Percentiles rank a stretch among this genome's conserved stretches.
phyloP scores from a whole-genome alignment of 805 yeast species.

The Candida sonorensis region DNA sequence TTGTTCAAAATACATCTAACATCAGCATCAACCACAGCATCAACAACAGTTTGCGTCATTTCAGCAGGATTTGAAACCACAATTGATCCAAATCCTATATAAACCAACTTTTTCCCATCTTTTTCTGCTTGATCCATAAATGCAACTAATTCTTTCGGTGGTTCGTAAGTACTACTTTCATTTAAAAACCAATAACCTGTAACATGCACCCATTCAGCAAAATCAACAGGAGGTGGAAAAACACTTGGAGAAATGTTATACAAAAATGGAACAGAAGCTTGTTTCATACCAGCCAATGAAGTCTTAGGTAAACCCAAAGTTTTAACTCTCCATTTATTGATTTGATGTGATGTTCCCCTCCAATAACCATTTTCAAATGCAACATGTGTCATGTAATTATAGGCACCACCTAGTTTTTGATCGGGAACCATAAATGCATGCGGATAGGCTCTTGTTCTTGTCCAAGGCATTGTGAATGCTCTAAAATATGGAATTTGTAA shows the following conservation, averaged over 20 bases:
- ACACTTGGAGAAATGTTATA: conserved; percentile 86
- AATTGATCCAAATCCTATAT: conserved; percentile 94
- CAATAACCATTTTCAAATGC: conserved; percentile 90
- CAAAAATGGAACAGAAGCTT: conserved; percentile 75
- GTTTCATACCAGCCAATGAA: conserved; percentile 62
- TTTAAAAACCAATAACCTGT: conserved; percentile 95
- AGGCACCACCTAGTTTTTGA: conserved; percentile 86
- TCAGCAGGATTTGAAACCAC: conserved; percentile 79
- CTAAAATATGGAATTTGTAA: conserved; percentile 83
- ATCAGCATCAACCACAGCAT: conserved; percentile 73
- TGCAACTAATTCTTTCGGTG: conserved; percentile 48
- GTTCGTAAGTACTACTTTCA: conserved; percentile 40
- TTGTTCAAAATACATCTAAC: conserved; percentile 84
- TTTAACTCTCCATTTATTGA: conserved; percentile 80
- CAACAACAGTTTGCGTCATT: conserved; percentile 69
- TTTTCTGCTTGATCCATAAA: conserved; percentile 59
- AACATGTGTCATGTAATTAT: conserved; percentile 87
- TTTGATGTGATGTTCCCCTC: conserved; percentile 84
- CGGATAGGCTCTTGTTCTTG: conserved; percentile 90
- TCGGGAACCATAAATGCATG: conserved; percentile 96
- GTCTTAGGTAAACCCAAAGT: conserved; percentile 62
- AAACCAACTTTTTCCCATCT: conserved; percentile 66
- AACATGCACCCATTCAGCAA: conserved; percentile 91
- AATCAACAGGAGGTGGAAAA: conserved; percentile 89
- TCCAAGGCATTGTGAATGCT: conserved; percentile 99